Base-by-base conservation (phyloP, 2,329 filamentous ascomycete species). In the Verticillium zaregamsianum region DNA sequence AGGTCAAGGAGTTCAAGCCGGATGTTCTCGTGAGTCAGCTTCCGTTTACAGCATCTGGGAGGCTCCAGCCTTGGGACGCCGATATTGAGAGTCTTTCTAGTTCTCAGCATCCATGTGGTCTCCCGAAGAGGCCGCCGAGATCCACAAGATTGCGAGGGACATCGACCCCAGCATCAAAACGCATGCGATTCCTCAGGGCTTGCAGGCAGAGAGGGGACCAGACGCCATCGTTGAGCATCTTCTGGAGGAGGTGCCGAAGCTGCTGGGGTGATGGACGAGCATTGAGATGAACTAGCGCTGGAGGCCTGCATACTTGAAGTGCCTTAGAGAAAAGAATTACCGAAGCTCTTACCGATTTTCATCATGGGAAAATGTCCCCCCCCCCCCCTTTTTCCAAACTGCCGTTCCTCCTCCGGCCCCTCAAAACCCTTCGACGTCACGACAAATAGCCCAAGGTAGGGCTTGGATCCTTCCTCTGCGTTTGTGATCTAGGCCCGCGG, bases 101-200 rank as follows among this genome's bases (percentile, higher is more conserved):
- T 88, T 87, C 75, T 85, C 81, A 59, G 86, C 87, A 3, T 88
- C 76, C n/a, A 80, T 79, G 77, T 80, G 77, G 78, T 76, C 76
- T 0, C 67, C 76, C 0, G 80, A 84, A 64, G 75, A 86, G 69
- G 77, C 76, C 28, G 67, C 73, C 7, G 68, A 77, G 63, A 83
- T 84, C 31, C 72, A 77, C 28, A 66, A 69, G 1, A 79, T 79
- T 35, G 82, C 82, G 1, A 73, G 74, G 62, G 68, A 72, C 1
- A 74, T 78, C 31, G 70, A 76, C 25, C 81, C 82, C 0, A 74
- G 76, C 11, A 77, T 85, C 64, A 81, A 79, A 69, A 82, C 79
- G 1, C 77, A 83, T 67, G 81, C 81, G 0, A 79, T 85, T 57
- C 83, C 83, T 0, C 77, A 82, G 35, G 83, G 83, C 0, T 67